Conservation (phyloP, 352 stramenopile species). For the Phytopythium chamaehyphon region DNA sequence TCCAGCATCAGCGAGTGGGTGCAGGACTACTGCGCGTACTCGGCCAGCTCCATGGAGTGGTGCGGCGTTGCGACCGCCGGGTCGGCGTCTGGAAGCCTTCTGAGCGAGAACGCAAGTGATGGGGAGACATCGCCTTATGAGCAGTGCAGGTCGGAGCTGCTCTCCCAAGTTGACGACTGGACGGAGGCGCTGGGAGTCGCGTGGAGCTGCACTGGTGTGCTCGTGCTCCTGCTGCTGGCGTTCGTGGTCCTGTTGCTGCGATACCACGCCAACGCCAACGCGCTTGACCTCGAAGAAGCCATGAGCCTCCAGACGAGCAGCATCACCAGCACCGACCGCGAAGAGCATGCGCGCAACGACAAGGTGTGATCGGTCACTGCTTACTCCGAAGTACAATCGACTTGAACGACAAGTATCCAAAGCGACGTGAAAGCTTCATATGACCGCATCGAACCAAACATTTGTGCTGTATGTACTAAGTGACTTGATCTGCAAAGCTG, state of each 20-base stretch:
- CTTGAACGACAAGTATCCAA: too few species aligned
- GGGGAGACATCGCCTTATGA: neutral
- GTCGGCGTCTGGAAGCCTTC: neutral
- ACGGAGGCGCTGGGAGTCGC: conserved; percentile 5
- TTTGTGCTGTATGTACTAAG: too few species aligned
- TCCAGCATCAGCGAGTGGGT: conserved; percentile 3
- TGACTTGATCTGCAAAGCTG: too few species aligned
- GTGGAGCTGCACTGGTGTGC: neutral
- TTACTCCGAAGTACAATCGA: too few species aligned
- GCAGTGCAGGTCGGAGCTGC: neutral
- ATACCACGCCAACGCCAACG: conserved; percentile 1
- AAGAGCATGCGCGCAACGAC: too few species aligned
- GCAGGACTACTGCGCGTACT: conserved; percentile 5
- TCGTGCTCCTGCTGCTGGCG: conserved; percentile 3
- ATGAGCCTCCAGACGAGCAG: too few species aligned
- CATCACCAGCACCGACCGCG: too few species aligned
- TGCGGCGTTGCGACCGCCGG: neutral
- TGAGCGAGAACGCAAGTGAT: neutral
- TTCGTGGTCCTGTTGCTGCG: conserved; percentile 4
- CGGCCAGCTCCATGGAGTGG: neutral
- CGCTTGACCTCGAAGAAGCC: conserved; percentile 2
- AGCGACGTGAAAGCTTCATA: too few species aligned
- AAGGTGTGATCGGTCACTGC: too few species aligned
- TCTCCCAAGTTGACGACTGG: neutral
- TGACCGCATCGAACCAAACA: too few species aligned